Conservation (phyloP, 2,329 filamentous ascomycete genomes). For the Leptodontidium sp. region DNA sequence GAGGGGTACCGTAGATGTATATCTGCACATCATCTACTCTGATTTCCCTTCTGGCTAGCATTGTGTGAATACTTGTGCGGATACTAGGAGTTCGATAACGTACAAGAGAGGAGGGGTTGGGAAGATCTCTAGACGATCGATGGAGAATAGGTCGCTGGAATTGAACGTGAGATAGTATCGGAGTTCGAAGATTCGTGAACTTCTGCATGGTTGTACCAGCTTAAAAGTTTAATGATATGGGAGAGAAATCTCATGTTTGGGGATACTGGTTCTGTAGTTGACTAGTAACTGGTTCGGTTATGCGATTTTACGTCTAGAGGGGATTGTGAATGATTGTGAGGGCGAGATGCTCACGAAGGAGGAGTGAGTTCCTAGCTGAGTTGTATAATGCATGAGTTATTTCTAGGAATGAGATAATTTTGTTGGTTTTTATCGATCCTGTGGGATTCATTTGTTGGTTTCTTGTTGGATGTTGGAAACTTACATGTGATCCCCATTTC, state of each 20-base stretch:
- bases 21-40: not conserved
- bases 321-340: too few species aligned
- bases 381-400: not conserved
- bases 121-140: not conserved
- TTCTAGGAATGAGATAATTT: not conserved
- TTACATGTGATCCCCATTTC: not conserved
- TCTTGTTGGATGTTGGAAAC: not conserved
- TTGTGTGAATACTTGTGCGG: too few species aligned
- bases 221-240: not conserved
- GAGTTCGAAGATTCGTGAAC: not conserved
- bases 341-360: too few species aligned
- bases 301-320: too few species aligned
- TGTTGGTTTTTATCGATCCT: not conserved
- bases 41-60: not conserved
- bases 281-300: too few species aligned
- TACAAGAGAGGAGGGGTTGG: not conserved
- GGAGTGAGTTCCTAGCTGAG: not conserved
- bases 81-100: not conserved
- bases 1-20: not conserved
- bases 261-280: too few species aligned
- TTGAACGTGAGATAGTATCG: not conserved
- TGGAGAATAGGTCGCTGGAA: slow-evolving; percentile 3
- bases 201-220: not conserved
- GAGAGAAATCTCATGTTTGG: too few species aligned
- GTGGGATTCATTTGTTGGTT: not conserved